phyloP scores from a whole-genome alignment of 345 rosid genomes.

The Cochlearia excelsa region DNA sequence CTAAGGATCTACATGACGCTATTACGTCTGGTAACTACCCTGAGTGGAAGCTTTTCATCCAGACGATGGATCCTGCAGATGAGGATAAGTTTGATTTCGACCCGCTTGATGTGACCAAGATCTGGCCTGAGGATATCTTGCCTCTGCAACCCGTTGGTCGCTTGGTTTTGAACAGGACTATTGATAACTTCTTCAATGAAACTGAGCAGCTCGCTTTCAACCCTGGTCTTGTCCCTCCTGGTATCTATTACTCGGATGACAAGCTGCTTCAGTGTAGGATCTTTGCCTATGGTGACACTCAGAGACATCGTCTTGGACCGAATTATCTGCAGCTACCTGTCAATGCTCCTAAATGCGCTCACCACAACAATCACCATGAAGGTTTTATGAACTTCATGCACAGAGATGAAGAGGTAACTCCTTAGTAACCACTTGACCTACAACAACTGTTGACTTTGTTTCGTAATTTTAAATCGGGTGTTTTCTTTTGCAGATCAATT shows the following conservation, averaged over 20 bases:
- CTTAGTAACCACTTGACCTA: conserved; percentile 12
- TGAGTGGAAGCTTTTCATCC: conserved; percentile 93
- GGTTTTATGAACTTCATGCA: conserved; percentile 97
- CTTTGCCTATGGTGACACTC: conserved; percentile 92
- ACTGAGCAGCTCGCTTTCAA: conserved; percentile 95
- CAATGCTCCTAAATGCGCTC: conserved; percentile 94
- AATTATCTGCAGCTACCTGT: conserved; percentile 91
- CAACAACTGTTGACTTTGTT: background rate
- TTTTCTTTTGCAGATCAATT: conserved; percentile 57
- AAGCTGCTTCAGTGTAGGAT: conserved; percentile 90
- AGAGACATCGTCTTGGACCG: conserved; percentile 96
- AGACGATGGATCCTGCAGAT: conserved; percentile 80
- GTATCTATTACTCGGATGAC: conserved; percentile 83
- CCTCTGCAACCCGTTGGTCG: conserved; percentile 98
- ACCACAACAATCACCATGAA: conserved; percentile 94
- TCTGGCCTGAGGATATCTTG: conserved; percentile 98
- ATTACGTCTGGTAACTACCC: conserved; percentile 94
- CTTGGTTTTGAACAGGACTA: conserved; percentile 88
- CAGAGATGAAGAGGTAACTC: conserved; percentile 80
- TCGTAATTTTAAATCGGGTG: background rate
- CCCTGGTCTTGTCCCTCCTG: conserved; percentile 90
- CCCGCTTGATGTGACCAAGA: conserved; percentile 96
- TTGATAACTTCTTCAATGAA: conserved; percentile 92
- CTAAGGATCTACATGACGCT: conserved; percentile 88
- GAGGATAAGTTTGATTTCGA: conserved; percentile 90